Evolutionary conservation across 2,329 filamentous ascomycete species (phyloP), one percentile per base, ranked within the genome.

Genomic region (Stemphylium vesicarium): DNA sequence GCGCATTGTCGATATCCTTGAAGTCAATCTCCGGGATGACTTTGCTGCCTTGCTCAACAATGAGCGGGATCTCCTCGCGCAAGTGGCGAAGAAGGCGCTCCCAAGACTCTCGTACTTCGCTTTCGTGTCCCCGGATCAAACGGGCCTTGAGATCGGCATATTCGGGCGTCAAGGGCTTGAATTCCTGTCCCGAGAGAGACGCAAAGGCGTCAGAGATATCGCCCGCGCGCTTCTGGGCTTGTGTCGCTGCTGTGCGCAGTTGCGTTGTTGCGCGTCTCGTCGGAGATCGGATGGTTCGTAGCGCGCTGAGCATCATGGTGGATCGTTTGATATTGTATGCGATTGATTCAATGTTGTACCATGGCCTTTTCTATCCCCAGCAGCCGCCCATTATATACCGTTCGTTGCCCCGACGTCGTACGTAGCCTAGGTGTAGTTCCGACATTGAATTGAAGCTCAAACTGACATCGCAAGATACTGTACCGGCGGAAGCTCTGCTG

Each of bases 181-280:
- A 81, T 2, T 77, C 57, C 37, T 80, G 73, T 13, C 80, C 80
- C 1, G 79, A 81, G 2, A 82, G 74, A 4, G 78, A 81, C 5
- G 75, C 79, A 54, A 82, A 82, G 0, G 80, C 79, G 64, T 81
- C 79, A 2, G 79, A 81, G 20, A 82, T 82, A 42, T 82, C 79
- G 37, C 80, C 80, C 24, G 77, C 78, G 39, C 78, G 74, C 59
- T 79, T 81, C 44, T 77, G 77, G 7, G 70, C 60, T 29, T 69
- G 66, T 37, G 68, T 73, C 39, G 71, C 59, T 29, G 62, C 69
- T 16, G 69, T 68, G 56, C 69, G 69, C 51, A 70, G 42, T 42
- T 70, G 58, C 18, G 58, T 47, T 15, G 57, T 31, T 49, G 59
- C 37, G 52, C 65, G 62, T 52, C 56, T 67, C 12, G 57, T 53